phyloP scores from a whole-genome alignment of 2,329 filamentous ascomycete species.

The Fusarium pseudocircinatum region DNA sequence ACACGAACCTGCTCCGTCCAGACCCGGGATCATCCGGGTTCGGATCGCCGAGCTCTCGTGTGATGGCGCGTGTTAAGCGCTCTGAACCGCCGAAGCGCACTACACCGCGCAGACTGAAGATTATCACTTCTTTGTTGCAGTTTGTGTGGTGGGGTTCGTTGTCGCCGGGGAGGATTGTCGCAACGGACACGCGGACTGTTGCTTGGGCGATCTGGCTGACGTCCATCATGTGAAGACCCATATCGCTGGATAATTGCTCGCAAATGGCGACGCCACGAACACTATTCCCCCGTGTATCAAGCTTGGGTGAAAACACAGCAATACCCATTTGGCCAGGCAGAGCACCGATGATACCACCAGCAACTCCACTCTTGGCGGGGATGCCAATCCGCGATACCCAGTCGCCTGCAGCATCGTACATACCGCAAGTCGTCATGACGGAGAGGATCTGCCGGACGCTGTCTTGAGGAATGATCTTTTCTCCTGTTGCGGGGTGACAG shows the following conservation, averaged over 20 bases:
- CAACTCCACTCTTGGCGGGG: slow-evolving; percentile 51
- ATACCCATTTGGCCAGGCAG: slow-evolving; percentile 47
- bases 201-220: slow-evolving; percentile 46
- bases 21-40: slow-evolving; percentile 40
- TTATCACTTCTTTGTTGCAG: slow-evolving; percentile 43
- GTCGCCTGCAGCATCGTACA: slow-evolving; percentile 53
- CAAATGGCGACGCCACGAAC: slow-evolving; percentile 47
- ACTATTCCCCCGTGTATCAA: slow-evolving; percentile 48
- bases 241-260: slow-evolving; percentile 45
- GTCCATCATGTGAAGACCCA: slow-evolving; percentile 51
- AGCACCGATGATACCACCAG: slow-evolving; percentile 48
- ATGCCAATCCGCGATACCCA: slow-evolving; percentile 53
- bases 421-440: slow-evolving; percentile 54
- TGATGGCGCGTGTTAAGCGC: slow-evolving; percentile 45
- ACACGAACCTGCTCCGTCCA: slow-evolving; percentile 39
- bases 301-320: slow-evolving; percentile 46
- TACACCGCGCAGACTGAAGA: slow-evolving; percentile 47
- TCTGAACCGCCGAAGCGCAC: slow-evolving; percentile 49
- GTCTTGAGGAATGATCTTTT: slow-evolving; percentile 48
- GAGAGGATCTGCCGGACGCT: slow-evolving; percentile 53
- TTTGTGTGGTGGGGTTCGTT: slow-evolving; percentile 41
- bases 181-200: slow-evolving; percentile 43
- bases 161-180: slow-evolving; percentile 44
- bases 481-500: slow-evolving; percentile 47
- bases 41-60: slow-evolving; percentile 41